These are phyloP conservation scores for Arctium lappa DNA, from an alignment of 129 eudicot genomes.

Conservation along the genomic window DNA sequence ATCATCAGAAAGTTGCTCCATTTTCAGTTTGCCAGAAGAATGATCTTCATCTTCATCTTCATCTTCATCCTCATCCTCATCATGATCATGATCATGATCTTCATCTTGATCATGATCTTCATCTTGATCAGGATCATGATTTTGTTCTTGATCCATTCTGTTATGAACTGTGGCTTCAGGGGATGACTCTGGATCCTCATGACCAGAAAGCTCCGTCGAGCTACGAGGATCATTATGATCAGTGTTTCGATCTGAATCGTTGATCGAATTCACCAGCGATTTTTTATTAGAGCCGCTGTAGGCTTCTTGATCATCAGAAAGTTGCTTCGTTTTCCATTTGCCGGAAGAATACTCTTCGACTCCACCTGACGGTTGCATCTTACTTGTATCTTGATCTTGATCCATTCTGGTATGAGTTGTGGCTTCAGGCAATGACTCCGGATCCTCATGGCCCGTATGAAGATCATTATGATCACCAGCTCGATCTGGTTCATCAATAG, in stretches of 20 bases:
- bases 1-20: constrained; percentile 28
- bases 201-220: constrained; percentile 33
- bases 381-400: constrained; percentile 34
- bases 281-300: constrained; percentile 31
- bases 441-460: neutral
- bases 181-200: constrained; percentile 38
- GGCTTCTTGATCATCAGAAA: constrained; percentile 25
- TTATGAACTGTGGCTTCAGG: constrained; percentile 26
- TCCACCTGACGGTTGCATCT: constrained; percentile 15
- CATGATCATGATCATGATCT: neutral
- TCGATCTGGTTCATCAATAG: constrained; percentile 20
- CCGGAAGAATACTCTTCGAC: constrained; percentile 18
- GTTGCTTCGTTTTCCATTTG: constrained; percentile 16
- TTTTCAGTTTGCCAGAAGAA: constrained; percentile 15
- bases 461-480: neutral
- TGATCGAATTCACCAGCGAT: constrained; percentile 5
- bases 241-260: constrained; percentile 21
- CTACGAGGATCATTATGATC: constrained; percentile 31
- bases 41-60: constrained; percentile 10
- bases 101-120: neutral
- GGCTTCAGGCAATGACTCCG: neutral
- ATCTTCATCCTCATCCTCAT: neutral
- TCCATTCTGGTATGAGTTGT: neutral
- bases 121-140: neutral
- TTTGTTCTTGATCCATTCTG: constrained; percentile 21